phyloP scores from a whole-genome alignment of 2,329 filamentous ascomycete genomes.

The Aureobasidium mangrovei region DNA sequence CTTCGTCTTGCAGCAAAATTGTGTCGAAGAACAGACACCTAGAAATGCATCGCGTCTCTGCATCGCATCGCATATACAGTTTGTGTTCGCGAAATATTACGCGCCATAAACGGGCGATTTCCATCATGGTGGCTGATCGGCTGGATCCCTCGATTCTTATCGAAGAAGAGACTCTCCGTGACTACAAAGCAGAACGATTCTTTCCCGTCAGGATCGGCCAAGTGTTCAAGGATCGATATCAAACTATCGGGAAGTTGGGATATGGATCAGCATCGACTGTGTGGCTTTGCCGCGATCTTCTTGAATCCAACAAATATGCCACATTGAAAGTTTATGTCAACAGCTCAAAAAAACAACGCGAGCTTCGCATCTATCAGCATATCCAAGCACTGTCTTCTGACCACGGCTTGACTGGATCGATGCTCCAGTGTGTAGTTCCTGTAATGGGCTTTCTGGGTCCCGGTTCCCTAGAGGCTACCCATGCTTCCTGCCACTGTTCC shows the following conservation, averaged over 20 bases:
- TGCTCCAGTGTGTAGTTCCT: no score
- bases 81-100: not conserved
- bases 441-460: no score
- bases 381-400: constrained; percentile 19
- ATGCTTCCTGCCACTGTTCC: no score
- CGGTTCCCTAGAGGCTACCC: no score
- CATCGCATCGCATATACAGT: not conserved
- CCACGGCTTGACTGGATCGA: no score
- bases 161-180: constrained; percentile 24
- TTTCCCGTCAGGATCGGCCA: constrained; percentile 32
- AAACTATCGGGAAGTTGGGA: constrained; percentile 36
- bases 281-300: constrained; percentile 35
- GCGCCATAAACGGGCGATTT: not conserved
- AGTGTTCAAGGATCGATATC: constrained; percentile 28
- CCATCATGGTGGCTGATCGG: not conserved
- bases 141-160: constrained; percentile 11
- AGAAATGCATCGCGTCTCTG: not conserved
- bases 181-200: constrained; percentile 26
- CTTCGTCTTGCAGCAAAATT: no score
- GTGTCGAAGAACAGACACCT: no score
- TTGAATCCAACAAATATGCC: constrained; percentile 22
- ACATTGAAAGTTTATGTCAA: constrained; percentile 30
- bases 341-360: constrained; percentile 23
- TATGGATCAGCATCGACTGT: constrained; percentile 35
- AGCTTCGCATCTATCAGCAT: constrained; percentile 26